Percentiles rank a stretch among this genome's conserved stretches.
Conservation (phyloP, 257 asterid genomes). For the Solanum paucissectum region DNA sequence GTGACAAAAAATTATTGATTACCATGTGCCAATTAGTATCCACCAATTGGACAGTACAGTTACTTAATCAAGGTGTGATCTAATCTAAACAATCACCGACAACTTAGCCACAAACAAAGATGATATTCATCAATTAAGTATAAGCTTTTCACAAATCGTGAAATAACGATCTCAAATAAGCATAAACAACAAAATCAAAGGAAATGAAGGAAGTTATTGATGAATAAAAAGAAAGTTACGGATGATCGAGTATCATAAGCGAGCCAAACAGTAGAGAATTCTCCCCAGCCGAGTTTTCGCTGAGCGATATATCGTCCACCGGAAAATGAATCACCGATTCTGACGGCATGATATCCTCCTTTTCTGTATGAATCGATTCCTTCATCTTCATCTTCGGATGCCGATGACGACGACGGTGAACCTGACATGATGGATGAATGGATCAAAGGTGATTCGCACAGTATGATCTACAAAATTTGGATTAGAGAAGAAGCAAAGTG, state of each 20-base stretch:
- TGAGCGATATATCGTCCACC: constrained; percentile 83
- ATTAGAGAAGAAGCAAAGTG: constrained; percentile 3
- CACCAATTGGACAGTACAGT: not conserved
- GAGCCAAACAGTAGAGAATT: constrained; percentile 98
- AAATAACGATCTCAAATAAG: not conserved
- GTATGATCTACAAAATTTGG: not conserved
- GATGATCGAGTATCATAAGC: constrained; percentile 76
- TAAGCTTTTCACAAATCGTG: not conserved
- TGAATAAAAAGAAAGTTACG: constrained; percentile 24
- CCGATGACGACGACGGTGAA: constrained; percentile 59
- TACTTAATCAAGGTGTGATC: not conserved
- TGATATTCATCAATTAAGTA: not conserved
- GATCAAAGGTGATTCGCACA: not conserved
- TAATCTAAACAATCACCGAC: not conserved
- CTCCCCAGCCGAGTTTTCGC: constrained; percentile 97
- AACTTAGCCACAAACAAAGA: not conserved
- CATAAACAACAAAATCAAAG: not conserved
- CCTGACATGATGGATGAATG: constrained; percentile 36
- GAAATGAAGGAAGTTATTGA: not conserved
- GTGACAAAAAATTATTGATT: not conserved
- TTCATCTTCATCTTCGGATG: constrained; percentile 89
- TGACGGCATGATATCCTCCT: constrained; percentile 88
- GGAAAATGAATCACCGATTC: constrained; percentile 72
- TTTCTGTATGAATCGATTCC: constrained; percentile 64
- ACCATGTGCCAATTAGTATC: not conserved